A percentile compares a stretch with the other conserved stretches of the same genome.
phyloP scores from a whole-genome alignment of 192 early-diverging fungal species.

The Gamsiella multidivaricata region DNA sequence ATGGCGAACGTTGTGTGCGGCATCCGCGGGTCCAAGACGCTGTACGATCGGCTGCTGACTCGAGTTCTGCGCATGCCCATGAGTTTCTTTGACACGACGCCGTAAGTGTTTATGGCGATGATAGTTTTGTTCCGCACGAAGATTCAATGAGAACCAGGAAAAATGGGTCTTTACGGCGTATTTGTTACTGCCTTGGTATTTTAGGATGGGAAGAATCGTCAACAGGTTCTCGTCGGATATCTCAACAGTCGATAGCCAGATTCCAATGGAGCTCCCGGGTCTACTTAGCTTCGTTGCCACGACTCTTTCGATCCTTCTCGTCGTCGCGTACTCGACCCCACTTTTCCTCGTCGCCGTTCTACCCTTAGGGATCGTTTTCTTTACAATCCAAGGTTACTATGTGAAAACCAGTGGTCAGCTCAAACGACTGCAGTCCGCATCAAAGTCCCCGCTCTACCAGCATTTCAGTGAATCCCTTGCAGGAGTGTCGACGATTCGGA shows the following conservation, averaged over 20 bases:
- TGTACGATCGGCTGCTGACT: conserved; percentile 64
- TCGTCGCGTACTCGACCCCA: conserved; percentile 65
- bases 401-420: conserved; percentile 79
- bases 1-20: conserved; percentile 55
- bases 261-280: conserved; percentile 61
- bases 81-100: conserved; percentile 90
- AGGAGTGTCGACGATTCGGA: conserved; percentile 84
- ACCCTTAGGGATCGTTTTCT: conserved; percentile 58
- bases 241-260: conserved; percentile 72
- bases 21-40: conserved; percentile 61
- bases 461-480: conserved; percentile 83
- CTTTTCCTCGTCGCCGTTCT: conserved; percentile 19
- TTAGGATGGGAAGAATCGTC: conserved; percentile 59
- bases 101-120: conserved; percentile 61
- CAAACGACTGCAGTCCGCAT: conserved; percentile 77
- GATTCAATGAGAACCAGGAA: not conserved
- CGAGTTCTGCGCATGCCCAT: conserved; percentile 76
- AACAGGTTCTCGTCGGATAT: conserved; percentile 93
- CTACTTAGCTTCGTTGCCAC: conserved; percentile 59
- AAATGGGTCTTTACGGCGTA: not conserved
- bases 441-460: conserved; percentile 79
- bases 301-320: conserved; percentile 62
- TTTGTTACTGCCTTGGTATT: not conserved
- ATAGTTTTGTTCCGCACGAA: not conserved
- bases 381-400: conserved; percentile 71